Evolutionary conservation across 371 early-diverging fungal species (phyloP).

Genomic region (Mucor mucedo): DNA sequence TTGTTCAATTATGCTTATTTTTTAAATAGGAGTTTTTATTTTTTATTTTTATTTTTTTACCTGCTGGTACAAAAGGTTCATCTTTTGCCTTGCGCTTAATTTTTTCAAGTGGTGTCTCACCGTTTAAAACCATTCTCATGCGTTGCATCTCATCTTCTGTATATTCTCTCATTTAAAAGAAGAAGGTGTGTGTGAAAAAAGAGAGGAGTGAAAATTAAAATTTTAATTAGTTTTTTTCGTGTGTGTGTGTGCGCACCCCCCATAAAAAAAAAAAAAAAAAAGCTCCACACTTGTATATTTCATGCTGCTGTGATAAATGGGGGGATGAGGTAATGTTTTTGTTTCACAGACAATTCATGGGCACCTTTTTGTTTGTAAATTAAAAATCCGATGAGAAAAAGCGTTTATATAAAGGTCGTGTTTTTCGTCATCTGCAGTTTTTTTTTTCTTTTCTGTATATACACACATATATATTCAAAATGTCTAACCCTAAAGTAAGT

Average conservation of each 20-base stretch:
- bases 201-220: neutral
- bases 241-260: neutral
- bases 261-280: too few relatives aligned
- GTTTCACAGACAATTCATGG: slow-evolving; percentile 8
- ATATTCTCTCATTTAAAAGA: slow-evolving; percentile 25
- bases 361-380: neutral
- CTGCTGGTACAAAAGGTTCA: slow-evolving; percentile 57
- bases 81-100: slow-evolving; percentile 52
- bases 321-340: slow-evolving; percentile 19
- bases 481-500: slow-evolving; percentile 20
- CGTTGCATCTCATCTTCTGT: slow-evolving; percentile 43
- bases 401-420: neutral
- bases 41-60: too few relatives aligned
- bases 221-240: neutral
- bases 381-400: neutral
- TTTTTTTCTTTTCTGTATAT: neutral
- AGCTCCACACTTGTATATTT: neutral
- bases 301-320: neutral
- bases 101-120: slow-evolving; percentile 43
- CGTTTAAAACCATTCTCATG: slow-evolving; percentile 45
- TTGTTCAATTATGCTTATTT: neutral
- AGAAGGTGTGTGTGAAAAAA: neutral
- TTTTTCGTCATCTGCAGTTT: neutral
- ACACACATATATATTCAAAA: slow-evolving; percentile 9
- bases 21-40: neutral